Base-by-base conservation (phyloP, 352 stramenopile genomes). In the Pythium phragmitis region DNA sequence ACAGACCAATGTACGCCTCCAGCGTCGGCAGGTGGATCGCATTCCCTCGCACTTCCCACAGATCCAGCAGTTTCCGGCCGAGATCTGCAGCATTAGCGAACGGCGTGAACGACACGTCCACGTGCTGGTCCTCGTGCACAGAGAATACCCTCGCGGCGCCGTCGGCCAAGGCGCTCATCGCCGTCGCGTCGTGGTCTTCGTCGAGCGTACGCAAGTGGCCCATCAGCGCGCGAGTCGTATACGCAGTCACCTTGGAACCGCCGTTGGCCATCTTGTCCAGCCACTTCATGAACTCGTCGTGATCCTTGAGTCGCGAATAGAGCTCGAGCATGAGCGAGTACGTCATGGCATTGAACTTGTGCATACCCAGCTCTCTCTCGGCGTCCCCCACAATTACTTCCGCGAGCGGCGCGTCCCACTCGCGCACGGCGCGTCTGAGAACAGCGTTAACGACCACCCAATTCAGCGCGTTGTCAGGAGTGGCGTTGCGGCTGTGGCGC, bases 251-350 rank as follows among this genome's bases (percentile, higher is more conserved):
- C 41, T 76, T 82, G 7, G 87, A 78, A 13, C 59, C 34, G 8
- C 65, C 73, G 5, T 68, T 28, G 19, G 70, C 67, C 79, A 90
- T 87, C 37, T 73, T 70, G 21, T 63, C 57, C 53, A 69, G 79
- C 82, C 82, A 91, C 5, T 19, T 8, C 39, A 79, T 52, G 47
- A 91, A 87, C 0, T 57, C 70, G n/a, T 72, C 61, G 30, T 79
- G 70, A 58, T 88, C 65, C 23, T 79, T 75, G 33, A 64, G 68
- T 14, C 58, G 72, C 33, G 80, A 79, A 33, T 85, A 89, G 54
- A 91, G 63, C 26, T 77, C 73, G 41, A 91, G 63, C 80, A 91
- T 85, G 28, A 92, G 50, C 49, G 80, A 85, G 55, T 87, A 90
- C 12, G 80, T 89, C 83, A 90, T 90, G 12, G 77, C 82, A 51